Evolutionary conservation across 495 filamentous ascomycete genomes (phyloP).

Genomic region (Aspergillus heteromorphus): DNA sequence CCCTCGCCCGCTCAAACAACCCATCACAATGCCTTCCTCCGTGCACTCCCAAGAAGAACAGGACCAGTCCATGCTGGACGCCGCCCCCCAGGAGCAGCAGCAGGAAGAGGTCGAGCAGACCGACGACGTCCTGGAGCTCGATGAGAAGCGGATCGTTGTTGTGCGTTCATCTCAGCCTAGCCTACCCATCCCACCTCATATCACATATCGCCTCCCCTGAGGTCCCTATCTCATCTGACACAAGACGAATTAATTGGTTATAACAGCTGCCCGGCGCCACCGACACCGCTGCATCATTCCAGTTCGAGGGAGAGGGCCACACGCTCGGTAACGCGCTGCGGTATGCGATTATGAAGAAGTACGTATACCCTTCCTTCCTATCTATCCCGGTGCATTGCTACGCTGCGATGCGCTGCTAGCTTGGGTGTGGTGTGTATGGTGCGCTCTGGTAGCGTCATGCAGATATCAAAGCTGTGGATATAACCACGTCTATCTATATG

Average conservation of each 20-base stretch:
- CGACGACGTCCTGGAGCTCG: constrained; percentile 37
- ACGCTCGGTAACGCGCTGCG: constrained; percentile 91
- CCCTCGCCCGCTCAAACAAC: constrained; percentile 1
- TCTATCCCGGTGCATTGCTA: not conserved
- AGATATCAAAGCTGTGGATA: too few species aligned
- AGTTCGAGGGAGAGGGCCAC: constrained; percentile 88
- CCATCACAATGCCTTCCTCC: constrained; percentile 35
- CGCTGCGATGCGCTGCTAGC: too few species aligned
- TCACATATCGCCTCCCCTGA: not conserved
- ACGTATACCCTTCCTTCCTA: constrained; percentile 17
- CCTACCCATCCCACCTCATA: not conserved
- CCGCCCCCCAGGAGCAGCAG: constrained; percentile 32
- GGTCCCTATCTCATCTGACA: too few species aligned
- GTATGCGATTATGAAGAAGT: constrained; percentile 99
- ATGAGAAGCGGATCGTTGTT: constrained; percentile 51
- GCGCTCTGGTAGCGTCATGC: too few species aligned
- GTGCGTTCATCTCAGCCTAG: constrained; percentile 32
- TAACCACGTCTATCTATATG: too few species aligned
- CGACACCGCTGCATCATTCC: constrained; percentile 72
- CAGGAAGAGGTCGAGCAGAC: constrained; percentile 33
- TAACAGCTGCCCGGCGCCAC: constrained; percentile 67
- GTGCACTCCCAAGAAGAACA: constrained; percentile 40
- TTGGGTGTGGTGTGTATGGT: too few species aligned
- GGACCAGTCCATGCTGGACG: constrained; percentile 53
- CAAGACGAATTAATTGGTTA: too few species aligned